Conservation (phyloP, 2,329 filamentous ascomycete genomes). For the Fusarium begoniae region DNA sequence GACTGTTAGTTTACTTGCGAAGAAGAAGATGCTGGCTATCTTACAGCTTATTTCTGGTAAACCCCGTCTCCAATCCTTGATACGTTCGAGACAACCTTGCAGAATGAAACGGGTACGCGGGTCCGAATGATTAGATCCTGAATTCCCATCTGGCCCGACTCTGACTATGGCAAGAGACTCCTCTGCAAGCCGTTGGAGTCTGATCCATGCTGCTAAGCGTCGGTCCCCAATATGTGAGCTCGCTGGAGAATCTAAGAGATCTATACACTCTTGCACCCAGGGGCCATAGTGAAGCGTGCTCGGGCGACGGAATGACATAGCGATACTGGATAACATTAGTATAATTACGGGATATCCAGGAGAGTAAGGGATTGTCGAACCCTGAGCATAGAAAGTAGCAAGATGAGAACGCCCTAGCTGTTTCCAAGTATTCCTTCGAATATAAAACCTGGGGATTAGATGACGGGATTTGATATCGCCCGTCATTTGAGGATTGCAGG, state of each 20-base stretch:
- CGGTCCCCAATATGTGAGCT: neutral
- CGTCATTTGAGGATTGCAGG: neutral
- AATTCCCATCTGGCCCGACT: neutral
- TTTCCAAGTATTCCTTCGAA: neutral
- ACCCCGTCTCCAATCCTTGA: neutral
- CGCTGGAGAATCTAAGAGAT: neutral
- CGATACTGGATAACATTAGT: neutral
- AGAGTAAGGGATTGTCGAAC: rapidly evolving
- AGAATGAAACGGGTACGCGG: neutral
- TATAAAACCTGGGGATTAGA: neutral
- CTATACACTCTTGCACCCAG: neutral
- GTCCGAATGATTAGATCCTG: neutral
- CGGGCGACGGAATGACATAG: neutral
- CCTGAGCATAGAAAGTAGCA: neutral
- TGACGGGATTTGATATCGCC: neutral
- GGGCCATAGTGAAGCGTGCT: neutral
- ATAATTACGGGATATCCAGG: neutral
- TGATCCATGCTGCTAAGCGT: neutral
- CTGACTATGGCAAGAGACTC: neutral
- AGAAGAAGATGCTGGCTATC: neutral
- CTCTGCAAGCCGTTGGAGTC: neutral
- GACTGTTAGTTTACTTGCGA: neutral
- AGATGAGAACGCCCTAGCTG: neutral
- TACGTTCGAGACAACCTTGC: neutral
- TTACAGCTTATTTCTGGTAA: neutral